These are phyloP conservation scores for Oidium heveae DNA, from an alignment of 2,329 filamentous ascomycete genomes.

Conservation along the genomic window DNA sequence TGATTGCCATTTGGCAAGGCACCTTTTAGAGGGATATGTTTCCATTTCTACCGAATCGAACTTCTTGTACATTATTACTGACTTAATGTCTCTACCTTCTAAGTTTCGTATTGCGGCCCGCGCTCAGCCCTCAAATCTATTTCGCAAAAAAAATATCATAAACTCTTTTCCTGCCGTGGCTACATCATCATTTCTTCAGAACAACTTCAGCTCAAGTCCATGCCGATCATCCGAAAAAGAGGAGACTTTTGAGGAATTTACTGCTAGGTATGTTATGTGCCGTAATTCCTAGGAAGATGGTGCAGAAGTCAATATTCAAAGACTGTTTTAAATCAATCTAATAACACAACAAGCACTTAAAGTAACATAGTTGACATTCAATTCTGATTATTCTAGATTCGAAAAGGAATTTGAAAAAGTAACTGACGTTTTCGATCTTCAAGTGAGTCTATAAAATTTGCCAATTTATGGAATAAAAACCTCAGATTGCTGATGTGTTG, in stretches of 20 bases:
- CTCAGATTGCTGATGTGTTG: slow-evolving; percentile 9
- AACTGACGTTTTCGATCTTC: slow-evolving; percentile 98
- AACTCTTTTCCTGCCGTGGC: slow-evolving; percentile 24
- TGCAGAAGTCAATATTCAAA: slow-evolving; percentile 7
- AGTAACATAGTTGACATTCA: slow-evolving; percentile 16
- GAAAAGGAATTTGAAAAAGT: slow-evolving; percentile 98
- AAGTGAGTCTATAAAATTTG: slow-evolving; percentile 33
- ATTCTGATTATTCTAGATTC: slow-evolving; percentile 38
- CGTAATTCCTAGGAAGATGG: slow-evolving; percentile 7
- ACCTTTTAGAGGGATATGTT: too few species aligned
- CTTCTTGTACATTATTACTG: background rate
- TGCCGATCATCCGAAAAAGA: slow-evolving; percentile 34
- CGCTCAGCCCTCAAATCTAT: slow-evolving; percentile 30
- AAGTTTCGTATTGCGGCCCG: slow-evolving; percentile 49
- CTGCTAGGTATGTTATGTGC: slow-evolving; percentile 47
- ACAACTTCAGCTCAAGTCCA: slow-evolving; percentile 33
- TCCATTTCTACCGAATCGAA: too few species aligned
- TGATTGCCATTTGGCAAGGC: too few species aligned
- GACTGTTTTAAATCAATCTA: background rate
- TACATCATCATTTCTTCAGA: slow-evolving; percentile 22
- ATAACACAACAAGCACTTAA: background rate
- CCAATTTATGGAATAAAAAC: background rate
- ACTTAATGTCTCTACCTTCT: slow-evolving; percentile 38
- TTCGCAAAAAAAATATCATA: slow-evolving; percentile 34
- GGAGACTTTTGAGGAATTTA: slow-evolving; percentile 98